Percentiles rank a stretch among this genome's conserved stretches.
Evolutionary conservation across 495 filamentous ascomycete species (phyloP).

Genomic region (Parathielavia hyrcaniae): DNA sequence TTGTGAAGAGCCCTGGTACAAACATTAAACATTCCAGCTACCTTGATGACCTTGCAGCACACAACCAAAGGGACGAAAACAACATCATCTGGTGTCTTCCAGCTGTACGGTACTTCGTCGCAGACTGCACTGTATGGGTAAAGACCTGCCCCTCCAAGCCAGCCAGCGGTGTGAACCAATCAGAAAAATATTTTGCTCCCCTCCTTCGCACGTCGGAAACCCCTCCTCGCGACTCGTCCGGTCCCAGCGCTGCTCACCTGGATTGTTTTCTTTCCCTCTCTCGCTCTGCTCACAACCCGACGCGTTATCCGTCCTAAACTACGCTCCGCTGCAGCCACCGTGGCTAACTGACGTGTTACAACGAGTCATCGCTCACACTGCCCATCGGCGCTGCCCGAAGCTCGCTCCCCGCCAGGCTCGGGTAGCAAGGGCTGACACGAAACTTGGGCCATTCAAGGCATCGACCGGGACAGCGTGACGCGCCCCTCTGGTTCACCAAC

Average conservation of each 20-base stretch:
- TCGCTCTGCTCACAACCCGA: constrained; percentile 7
- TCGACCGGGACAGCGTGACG: neutral
- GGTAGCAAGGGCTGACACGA: constrained; percentile 16
- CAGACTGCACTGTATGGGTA: neutral
- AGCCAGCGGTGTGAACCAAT: constrained; percentile 14
- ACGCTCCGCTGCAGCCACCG: neutral
- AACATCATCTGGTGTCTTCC: neutral
- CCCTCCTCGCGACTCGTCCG: constrained; percentile 14
- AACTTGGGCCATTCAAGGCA: neutral
- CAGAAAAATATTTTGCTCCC: constrained; percentile 19
- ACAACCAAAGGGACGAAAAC: no score
- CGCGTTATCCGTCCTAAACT: constrained; percentile 7
- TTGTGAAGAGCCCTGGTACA: no score
- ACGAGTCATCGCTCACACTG: neutral
- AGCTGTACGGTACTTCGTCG: neutral
- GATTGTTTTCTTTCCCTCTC: constrained; percentile 9
- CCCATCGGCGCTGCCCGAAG: constrained; percentile 8
- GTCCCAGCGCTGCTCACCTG: constrained; percentile 6
- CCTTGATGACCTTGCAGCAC: no score
- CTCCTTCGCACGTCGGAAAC: constrained; percentile 15
- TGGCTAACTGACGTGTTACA: neutral
- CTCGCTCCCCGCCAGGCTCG: constrained; percentile 12
- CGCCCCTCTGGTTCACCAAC: neutral
- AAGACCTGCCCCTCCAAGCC: constrained; percentile 19
- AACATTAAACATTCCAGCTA: no score